These are phyloP conservation scores for Leucocoprinus leucothites DNA, from an alignment of 768 basidiomycete genomes.

Conservation along the genomic window DNA sequence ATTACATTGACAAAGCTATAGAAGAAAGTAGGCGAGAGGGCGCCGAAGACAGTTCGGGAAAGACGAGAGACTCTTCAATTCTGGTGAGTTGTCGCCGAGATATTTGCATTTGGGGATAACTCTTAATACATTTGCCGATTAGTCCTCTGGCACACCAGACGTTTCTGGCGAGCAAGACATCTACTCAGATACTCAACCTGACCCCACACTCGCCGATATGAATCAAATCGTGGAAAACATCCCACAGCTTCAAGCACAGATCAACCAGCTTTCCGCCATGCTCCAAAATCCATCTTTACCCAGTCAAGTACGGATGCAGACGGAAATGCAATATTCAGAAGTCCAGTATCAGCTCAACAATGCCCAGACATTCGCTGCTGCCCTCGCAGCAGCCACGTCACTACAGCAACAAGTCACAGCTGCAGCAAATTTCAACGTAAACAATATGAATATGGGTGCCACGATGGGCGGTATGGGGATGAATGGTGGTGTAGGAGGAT, in stretches of 20 bases:
- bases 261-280: conserved; percentile 74
- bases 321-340: conserved; percentile 81
- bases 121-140: neutral
- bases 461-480: conserved; percentile 37
- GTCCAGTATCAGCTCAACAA: conserved; percentile 77
- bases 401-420: conserved; percentile 35
- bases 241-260: conserved; percentile 82
- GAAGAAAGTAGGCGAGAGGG: conserved; percentile 74
- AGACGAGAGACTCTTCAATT: neutral
- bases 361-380: conserved; percentile 69
- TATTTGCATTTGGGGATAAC: neutral
- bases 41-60: conserved; percentile 36
- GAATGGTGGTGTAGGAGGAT: conserved; percentile 15
- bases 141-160: conserved; percentile 17
- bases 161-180: conserved; percentile 50
- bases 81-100: neutral
- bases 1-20: conserved; percentile 79
- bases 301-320: conserved; percentile 67
- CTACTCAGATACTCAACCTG: conserved; percentile 71
- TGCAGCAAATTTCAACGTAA: conserved; percentile 6
- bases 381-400: conserved; percentile 56
- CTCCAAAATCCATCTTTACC: conserved; percentile 79
- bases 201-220: conserved; percentile 56
- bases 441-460: conserved; percentile 30
- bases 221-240: conserved; percentile 71